phyloP scores from a whole-genome alignment of 768 basidiomycete species.

The Suillus occidentalis region DNA sequence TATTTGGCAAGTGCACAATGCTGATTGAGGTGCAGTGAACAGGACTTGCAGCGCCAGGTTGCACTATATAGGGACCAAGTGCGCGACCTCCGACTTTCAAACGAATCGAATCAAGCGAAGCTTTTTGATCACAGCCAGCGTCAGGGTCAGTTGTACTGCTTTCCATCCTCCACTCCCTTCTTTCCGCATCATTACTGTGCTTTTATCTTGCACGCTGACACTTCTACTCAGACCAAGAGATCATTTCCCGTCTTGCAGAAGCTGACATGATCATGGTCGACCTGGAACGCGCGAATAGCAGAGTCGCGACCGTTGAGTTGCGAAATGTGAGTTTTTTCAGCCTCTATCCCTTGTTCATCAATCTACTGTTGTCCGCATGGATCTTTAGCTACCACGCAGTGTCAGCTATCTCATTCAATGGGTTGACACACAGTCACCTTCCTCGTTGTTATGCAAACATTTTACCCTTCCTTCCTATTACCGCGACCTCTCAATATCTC shows the following conservation, averaged over 20 bases:
- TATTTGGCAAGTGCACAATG: slow-evolving; percentile 1
- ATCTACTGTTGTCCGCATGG: background rate
- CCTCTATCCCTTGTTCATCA: background rate
- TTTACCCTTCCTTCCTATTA: background rate
- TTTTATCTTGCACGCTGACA: background rate
- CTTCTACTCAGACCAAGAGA: slow-evolving; percentile 74
- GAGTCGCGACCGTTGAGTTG: slow-evolving; percentile 89
- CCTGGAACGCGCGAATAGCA: slow-evolving; percentile 90
- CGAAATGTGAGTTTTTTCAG: slow-evolving; percentile 65
- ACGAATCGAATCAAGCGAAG: slow-evolving; percentile 91
- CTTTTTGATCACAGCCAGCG: slow-evolving; percentile 88
- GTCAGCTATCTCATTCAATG: background rate
- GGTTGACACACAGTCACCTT: background rate
- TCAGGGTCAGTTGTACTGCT: slow-evolving; percentile 60
- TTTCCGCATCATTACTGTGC: background rate
- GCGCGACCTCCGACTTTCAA: slow-evolving; percentile 84
- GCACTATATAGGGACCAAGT: slow-evolving; percentile 86
- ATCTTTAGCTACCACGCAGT: background rate
- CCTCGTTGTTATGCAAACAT: background rate
- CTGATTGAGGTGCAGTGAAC: slow-evolving; percentile 59
- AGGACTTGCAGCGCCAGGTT: slow-evolving; percentile 90
- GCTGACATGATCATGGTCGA: slow-evolving; percentile 95
- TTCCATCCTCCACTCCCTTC: background rate
- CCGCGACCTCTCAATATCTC: background rate
- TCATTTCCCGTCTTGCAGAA: slow-evolving; percentile 85